Evolutionary conservation across 2,329 filamentous ascomycete genomes (phyloP).

Genomic region (Aaosphaeria arxii): DNA sequence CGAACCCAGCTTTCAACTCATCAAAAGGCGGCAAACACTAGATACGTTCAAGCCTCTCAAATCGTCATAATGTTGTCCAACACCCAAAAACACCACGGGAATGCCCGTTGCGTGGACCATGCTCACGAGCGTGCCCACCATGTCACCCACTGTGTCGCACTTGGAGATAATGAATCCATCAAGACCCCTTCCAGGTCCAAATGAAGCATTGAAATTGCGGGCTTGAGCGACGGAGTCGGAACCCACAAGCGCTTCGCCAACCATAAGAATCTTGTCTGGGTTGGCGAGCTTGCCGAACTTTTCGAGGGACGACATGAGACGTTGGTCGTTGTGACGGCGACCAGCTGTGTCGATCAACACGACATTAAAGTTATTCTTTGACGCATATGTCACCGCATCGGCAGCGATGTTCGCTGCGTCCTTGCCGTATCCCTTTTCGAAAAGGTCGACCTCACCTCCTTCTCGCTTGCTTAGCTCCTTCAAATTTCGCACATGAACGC

Average conservation of each 20-base stretch:
- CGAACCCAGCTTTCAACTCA: conserved; percentile 42
- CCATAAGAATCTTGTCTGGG: conserved; percentile 98
- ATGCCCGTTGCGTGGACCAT: conserved; percentile 98
- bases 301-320: conserved; percentile 93
- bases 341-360: conserved; percentile 97
- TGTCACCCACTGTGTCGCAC: conserved; percentile 98
- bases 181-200: conserved; percentile 74
- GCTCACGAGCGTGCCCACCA: conserved; percentile 93
- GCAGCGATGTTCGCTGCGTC: conserved; percentile 94
- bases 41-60: conserved; percentile 62
- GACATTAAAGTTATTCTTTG: conserved; percentile 77
- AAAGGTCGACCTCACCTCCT: conserved; percentile 77
- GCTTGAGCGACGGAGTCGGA: conserved; percentile 95
- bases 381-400: conserved; percentile 82
- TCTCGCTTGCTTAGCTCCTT: conserved; percentile 84
- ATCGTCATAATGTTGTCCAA: conserved; percentile 67
- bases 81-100: conserved; percentile 86
- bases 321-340: conserved; percentile 88
- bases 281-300: conserved; percentile 96
- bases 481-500: conserved; percentile 90
- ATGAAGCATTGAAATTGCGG: conserved; percentile 91
- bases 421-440: conserved; percentile 96
- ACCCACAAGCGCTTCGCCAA: conserved; percentile 87
- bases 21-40: conserved; percentile 60
- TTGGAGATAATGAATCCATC: conserved; percentile 99